Conservation (phyloP, 1,139 yeast species). For the Maudiozyma humilis region DNA sequence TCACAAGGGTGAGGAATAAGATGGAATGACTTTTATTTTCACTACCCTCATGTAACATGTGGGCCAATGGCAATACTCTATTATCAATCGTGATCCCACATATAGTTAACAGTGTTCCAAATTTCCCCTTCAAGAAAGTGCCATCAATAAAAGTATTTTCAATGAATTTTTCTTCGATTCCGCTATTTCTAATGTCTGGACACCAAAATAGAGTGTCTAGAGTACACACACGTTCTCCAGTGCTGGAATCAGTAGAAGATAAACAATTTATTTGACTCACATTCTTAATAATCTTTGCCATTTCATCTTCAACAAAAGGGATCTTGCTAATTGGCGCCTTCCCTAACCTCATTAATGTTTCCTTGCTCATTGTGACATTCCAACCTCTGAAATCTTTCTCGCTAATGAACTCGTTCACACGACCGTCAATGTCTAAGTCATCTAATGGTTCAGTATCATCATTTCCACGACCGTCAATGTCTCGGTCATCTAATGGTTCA, state of each 20-base stretch:
- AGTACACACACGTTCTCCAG: background rate
- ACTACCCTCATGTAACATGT: background rate
- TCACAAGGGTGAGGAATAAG: background rate
- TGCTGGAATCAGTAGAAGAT: background rate
- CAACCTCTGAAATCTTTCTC: background rate
- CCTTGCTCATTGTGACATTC: background rate
- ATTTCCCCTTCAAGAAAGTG: background rate
- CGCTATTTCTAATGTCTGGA: background rate
- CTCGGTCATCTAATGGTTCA: background rate
- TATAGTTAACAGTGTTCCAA: background rate
- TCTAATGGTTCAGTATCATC: background rate
- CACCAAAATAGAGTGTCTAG: background rate
- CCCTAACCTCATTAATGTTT: background rate
- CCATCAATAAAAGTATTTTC: background rate
- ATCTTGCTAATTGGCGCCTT: background rate
- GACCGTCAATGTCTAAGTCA: background rate
- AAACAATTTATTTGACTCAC: background rate
- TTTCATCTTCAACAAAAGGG: background rate
- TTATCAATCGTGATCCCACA: background rate
- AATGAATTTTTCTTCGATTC: background rate
- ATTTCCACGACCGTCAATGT: background rate
- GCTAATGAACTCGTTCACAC: background rate
- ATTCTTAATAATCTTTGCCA: background rate
- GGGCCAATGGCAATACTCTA: background rate
- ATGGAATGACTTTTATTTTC: background rate